Evolutionary conservation across 352 stramenopile genomes (phyloP).

Genomic region (Pilasporangium apinafurcum): DNA sequence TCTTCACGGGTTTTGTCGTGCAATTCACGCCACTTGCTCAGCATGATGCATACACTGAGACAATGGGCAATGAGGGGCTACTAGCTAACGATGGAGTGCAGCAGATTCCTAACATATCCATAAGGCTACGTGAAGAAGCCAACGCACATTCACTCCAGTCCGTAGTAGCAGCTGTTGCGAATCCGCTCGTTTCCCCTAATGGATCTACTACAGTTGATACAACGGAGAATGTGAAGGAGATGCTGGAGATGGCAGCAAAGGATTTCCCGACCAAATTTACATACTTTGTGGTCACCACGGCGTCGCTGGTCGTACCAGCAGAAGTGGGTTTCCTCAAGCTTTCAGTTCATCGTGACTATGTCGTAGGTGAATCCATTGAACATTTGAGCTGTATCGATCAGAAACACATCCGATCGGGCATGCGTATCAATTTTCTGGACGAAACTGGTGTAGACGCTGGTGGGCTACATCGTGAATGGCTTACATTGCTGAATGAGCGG

Average conservation of each 20-base stretch:
- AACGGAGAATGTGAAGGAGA: constrained; percentile 13
- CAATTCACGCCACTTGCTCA: constrained; percentile 1
- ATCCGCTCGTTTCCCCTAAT: too few species aligned
- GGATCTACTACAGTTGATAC: neutral
- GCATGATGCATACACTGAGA: too few species aligned
- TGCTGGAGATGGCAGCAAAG: constrained; percentile 22
- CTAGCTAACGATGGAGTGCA: too few species aligned
- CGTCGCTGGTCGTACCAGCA: constrained; percentile 50
- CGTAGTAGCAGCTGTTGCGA: too few species aligned
- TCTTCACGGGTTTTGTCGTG: neutral
- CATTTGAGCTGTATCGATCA: constrained; percentile 53
- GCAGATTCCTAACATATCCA: too few species aligned
- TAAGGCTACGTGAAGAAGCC: too few species aligned
- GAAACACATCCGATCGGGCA: constrained; percentile 55
- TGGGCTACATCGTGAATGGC: constrained; percentile 91
- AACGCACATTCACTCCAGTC: too few species aligned
- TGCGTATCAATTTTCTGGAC: constrained; percentile 85
- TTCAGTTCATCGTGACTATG: constrained; percentile 49
- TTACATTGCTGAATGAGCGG: constrained; percentile 67
- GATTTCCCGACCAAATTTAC: constrained; percentile 74
- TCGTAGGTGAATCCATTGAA: constrained; percentile 69
- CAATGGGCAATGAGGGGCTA: too few species aligned
- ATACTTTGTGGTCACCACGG: constrained; percentile 67
- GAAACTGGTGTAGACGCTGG: constrained; percentile 84
- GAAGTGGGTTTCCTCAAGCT: constrained; percentile 67